A percentile compares a stretch with the other conserved stretches of the same genome.
Conservation (phyloP, 2,329 filamentous ascomycete genomes). For the Bipolaris sorokiniana region DNA sequence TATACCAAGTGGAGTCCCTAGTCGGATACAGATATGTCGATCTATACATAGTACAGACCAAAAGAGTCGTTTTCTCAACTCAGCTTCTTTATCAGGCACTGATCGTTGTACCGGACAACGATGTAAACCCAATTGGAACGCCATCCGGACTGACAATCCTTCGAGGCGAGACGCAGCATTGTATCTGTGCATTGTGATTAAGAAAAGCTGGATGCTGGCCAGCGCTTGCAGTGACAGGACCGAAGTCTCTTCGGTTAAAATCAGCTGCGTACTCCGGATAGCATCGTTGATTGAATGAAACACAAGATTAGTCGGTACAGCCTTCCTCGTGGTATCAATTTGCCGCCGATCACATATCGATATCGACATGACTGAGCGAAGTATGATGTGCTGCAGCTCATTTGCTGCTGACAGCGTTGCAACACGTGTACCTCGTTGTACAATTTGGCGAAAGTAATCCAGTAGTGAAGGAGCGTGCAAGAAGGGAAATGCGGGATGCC, state of each 20-base stretch:
- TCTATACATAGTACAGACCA: constrained; percentile 36
- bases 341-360: constrained; percentile 30
- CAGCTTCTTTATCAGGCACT: constrained; percentile 19
- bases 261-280: constrained; percentile 22
- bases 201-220: constrained; percentile 32
- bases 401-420: constrained; percentile 5
- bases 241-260: constrained; percentile 32
- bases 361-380: constrained; percentile 34
- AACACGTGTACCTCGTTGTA: constrained; percentile 4
- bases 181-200: constrained; percentile 34
- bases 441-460: constrained; percentile 23
- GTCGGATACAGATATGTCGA: constrained; percentile 32
- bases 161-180: constrained; percentile 34
- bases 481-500: constrained; percentile 36
- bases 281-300: constrained; percentile 33
- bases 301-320: constrained; percentile 19
- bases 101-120: constrained; percentile 21
- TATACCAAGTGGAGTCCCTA: constrained; percentile 31
- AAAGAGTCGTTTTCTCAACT: constrained; percentile 33
- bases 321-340: constrained; percentile 10
- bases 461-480: constrained; percentile 32
- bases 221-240: constrained; percentile 32
- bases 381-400: constrained; percentile 25
- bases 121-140: constrained; percentile 28
- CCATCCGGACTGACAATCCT: constrained; percentile 28